Evolutionary conservation across 306 rosid species (phyloP), one percentile per base, ranked within the genome.

Genomic region (Amphicarpaea edgeworthii): DNA sequence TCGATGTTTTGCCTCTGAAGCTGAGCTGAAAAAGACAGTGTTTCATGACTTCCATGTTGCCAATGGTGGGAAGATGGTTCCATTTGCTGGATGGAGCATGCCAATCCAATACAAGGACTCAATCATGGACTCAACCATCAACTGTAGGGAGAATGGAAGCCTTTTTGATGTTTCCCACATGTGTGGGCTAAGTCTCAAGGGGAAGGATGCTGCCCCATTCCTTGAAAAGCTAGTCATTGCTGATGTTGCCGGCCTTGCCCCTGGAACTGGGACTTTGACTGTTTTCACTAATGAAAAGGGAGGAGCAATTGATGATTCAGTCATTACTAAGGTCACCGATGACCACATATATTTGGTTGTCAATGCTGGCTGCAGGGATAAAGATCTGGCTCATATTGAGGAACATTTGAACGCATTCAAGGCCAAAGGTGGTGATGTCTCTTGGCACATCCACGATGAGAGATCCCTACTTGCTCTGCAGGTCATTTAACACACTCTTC

Each of bases 31-130:
- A 61, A 93, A 86, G 90, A 91, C 98, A 12, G 96, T 60, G 74
- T 87, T 93, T 10, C 80, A 88, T 81, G 97, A 93, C 62, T 93
- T 91, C 86, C 98, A 91, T 75, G 88, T 91, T 37, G 89, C 93
- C 34, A 10, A 93, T 79, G 96, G 98, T 0, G 98, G 97, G 70
- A 93, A 93, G 96, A 90, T 93, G 96, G 97, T 93, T 72, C 97
- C 97, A 12, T 93, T 93, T 81, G 98, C 98, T 55, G 97, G 98
- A 55, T 93, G 97, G 98, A 89, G 93, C 82, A 93, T 93, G 97
- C 97, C 97, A 37, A 93, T 93, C 63, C 98, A 93, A 75, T 93
- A 93, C 84, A 93, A 93, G 83, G 98, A 93, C 75, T 93, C 97
- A 14, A 93, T 93, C 80, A 91, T 91, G 82, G 98, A 93, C 68